Evolutionary conservation across 2,329 filamentous ascomycete species (phyloP).

Genomic region (Paecilomyces sp.): DNA sequence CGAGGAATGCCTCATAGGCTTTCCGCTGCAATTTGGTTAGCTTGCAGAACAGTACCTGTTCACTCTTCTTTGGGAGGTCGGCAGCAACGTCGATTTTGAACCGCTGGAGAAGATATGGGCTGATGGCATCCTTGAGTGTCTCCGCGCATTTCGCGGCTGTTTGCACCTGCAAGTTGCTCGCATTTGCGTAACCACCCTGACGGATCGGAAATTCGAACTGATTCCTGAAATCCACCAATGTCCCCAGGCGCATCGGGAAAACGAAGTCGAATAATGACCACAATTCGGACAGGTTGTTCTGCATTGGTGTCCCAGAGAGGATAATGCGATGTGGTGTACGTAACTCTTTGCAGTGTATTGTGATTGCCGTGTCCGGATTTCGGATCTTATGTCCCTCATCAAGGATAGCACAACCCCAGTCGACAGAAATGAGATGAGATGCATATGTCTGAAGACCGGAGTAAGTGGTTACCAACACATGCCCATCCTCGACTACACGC

Average conservation of each 20-base stretch:
- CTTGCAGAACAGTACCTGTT: conserved; percentile 94
- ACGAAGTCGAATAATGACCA: conserved; percentile 99
- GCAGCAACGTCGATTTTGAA: conserved; percentile 91
- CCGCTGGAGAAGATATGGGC: conserved; percentile 83
- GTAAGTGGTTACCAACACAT: conserved; percentile 93
- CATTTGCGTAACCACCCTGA: conserved; percentile 89
- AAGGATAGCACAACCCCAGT: conserved; percentile 90
- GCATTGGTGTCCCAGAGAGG: conserved; percentile 91
- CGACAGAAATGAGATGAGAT: conserved; percentile 68
- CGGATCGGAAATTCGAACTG: conserved; percentile 93
- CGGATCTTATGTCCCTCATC: conserved; percentile 98
- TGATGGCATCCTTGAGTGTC: conserved; percentile 87
- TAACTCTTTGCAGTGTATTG: conserved; percentile 89
- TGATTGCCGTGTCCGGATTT: conserved; percentile 91
- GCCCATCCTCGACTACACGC: conserved; percentile 73
- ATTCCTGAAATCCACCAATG: conserved; percentile 78
- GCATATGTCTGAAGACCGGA: conserved; percentile 90
- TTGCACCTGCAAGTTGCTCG: conserved; percentile 87
- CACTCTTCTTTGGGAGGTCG: conserved; percentile 89
- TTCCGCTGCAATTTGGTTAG: conserved; percentile 71
- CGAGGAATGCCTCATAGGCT: conserved; percentile 73
- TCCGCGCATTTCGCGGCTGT: conserved; percentile 92
- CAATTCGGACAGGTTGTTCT: conserved; percentile 89
- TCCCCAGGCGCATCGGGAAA: conserved; percentile 91
- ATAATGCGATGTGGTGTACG: conserved; percentile 87